Base-by-base conservation (phyloP, 192 early-diverging fungal species). In the Backusella mclennaniae region DNA sequence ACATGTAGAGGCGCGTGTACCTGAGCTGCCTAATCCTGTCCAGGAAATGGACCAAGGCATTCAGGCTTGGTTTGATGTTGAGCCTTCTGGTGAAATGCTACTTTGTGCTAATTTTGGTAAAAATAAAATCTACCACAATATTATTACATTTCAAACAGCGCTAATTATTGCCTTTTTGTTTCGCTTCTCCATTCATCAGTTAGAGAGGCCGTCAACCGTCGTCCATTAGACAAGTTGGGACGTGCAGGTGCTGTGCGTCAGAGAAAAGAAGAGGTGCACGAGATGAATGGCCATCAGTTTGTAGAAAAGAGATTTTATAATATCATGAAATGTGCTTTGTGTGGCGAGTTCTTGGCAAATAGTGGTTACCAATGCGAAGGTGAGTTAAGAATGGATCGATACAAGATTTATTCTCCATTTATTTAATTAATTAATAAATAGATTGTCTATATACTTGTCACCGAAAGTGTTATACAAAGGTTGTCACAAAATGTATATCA, bases 291-390 rank as follows among this genome's bases (percentile, higher is more conserved):
- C 5, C 98, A 99, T 80, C 93, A 97, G 80, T 98, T 99, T 84
- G 92, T 91, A 73, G 87, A 93, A 36, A 89, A 93, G 73, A 91
- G 92, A 69, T 97, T 96, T 49, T 98, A 98, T 85, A 95, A 97
- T 75, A 96, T 99, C 77, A 97, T 99, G 96, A 95, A 95, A 83
- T 99, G 98, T 84, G 96, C 97, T 6, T 82, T 96, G 8, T 99
- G 98, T 84, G 88, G 89, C 56, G 98, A 98, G 76, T 96, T 98
- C 79, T 89, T 99, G 53, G 93, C 96, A 23, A 95, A 93, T 76
- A 85, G 90, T 38, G 96, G 96, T 23, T 95, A 92, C 83, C 95
- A 98, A 79, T 98, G 98, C 85, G 94, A 97, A 88, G 87, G 92
- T 95, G 83, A 71, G 73, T 35, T 35, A 11, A n/a, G 17, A 31